A percentile compares a stretch with the other conserved stretches of the same genome.
These are phyloP conservation scores for Penicillium roqueforti DNA, from an alignment of 495 filamentous ascomycete genomes.

Conservation along the genomic window DNA sequence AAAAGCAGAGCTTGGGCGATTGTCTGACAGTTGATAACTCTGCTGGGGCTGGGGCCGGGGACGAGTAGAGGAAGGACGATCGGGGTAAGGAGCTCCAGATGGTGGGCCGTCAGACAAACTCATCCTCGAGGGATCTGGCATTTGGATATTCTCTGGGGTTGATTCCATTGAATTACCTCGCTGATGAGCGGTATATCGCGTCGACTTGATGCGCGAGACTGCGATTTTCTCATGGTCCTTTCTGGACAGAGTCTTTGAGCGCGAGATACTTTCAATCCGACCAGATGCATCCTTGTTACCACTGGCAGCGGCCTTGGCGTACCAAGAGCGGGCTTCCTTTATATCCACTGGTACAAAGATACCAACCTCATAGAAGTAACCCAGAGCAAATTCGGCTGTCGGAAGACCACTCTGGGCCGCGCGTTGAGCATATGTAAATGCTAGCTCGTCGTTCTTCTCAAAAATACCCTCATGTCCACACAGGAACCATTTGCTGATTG, in stretches of 20 bases:
- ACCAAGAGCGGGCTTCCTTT: conserved; percentile 83
- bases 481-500: conserved; percentile 97
- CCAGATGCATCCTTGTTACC: conserved; percentile 86
- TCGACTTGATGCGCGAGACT: conserved; percentile 81
- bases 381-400: conserved; percentile 94
- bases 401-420: conserved; percentile 75
- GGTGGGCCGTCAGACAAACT: conserved; percentile 41
- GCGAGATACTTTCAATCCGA: conserved; percentile 78
- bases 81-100: conserved; percentile 38
- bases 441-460: conserved; percentile 90
- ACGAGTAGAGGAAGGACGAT: conserved; percentile 37
- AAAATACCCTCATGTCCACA: conserved; percentile 90
- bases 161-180: conserved; percentile 49
- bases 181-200: conserved; percentile 78
- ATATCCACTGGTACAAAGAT: conserved; percentile 79
- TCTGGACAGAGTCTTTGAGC: conserved; percentile 81
- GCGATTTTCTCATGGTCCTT: conserved; percentile 91
- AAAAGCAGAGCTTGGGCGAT: conserved; percentile 62
- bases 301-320: conserved; percentile 80
- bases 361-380: conserved; percentile 96
- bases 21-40: conserved; percentile 42
- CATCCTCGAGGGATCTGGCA: conserved; percentile 63
- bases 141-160: conserved; percentile 61
- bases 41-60: conserved; percentile 63
- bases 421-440: conserved; percentile 83